phyloP scores from a whole-genome alignment of 139 green algal genomes.

The Auxenochlorella pyrenoidosa region DNA sequence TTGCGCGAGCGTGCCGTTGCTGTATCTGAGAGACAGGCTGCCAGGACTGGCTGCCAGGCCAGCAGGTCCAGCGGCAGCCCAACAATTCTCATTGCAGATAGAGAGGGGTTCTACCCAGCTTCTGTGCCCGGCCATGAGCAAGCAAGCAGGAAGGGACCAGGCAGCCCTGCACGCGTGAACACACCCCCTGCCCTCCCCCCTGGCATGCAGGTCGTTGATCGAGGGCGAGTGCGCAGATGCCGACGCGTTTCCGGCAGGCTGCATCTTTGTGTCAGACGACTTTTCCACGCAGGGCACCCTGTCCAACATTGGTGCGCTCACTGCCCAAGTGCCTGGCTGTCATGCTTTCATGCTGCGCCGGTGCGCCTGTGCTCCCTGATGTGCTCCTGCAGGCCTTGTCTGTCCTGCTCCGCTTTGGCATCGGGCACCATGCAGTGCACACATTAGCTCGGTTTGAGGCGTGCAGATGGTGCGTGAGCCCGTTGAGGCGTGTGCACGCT shows the following conservation, averaged over 20 bases:
- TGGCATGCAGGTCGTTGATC: conserved; percentile 2
- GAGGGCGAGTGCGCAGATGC: conserved; percentile 21
- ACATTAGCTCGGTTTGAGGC: background rate
- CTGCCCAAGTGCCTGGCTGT: too few species aligned
- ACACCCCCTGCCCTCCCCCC: background rate
- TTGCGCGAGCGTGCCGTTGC: background rate
- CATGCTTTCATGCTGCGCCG: background rate
- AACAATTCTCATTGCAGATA: too few species aligned
- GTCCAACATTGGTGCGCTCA: background rate
- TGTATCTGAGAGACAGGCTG: background rate
- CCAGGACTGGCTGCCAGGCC: too few species aligned
- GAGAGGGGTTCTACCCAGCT: too few species aligned
- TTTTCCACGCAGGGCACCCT: background rate
- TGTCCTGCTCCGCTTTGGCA: too few species aligned
- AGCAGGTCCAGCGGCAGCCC: too few species aligned
- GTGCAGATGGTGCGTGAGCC: too few species aligned
- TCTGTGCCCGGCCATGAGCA: too few species aligned
- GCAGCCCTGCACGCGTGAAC: too few species aligned
- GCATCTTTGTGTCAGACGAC: conserved; percentile 8
- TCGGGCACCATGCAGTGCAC: too few species aligned
- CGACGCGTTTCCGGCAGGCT: conserved; percentile 8
- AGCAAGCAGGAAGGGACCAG: too few species aligned
- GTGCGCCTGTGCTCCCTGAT: background rate
- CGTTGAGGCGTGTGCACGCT: background rate
- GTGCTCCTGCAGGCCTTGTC: background rate